These are phyloP conservation scores for Dryadomyces quercivorus DNA, from an alignment of 2,329 filamentous ascomycete genomes.

Conservation along the genomic window DNA sequence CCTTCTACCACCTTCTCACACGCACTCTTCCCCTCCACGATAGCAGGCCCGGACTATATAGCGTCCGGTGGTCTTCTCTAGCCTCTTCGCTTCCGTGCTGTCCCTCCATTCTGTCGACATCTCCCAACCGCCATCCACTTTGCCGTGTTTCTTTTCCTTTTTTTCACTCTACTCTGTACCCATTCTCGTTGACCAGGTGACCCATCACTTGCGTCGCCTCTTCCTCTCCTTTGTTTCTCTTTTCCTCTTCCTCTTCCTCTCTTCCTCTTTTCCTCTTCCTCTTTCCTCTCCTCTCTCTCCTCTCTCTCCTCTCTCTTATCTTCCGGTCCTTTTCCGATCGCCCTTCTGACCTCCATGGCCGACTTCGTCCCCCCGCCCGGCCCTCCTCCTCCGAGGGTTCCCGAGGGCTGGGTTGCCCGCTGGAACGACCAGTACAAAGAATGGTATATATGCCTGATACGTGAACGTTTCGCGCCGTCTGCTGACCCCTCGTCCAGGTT, in stretches of 20 bases:
- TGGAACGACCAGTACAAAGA: slow-evolving; percentile 84
- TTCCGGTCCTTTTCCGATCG: neutral
- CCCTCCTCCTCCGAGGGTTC: slow-evolving; percentile 47
- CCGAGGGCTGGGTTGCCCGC: slow-evolving; percentile 73
- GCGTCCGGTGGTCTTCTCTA: too few species aligned
- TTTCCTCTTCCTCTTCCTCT: neutral
- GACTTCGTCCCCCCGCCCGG: slow-evolving; percentile 41
- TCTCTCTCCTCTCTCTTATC: neutral
- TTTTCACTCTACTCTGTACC: neutral
- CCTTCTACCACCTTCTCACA: neutral
- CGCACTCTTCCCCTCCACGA: neutral
- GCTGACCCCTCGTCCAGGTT: slow-evolving; percentile 42
- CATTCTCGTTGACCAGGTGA: too few species aligned
- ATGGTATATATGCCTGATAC: slow-evolving; percentile 39
- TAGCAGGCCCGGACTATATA: neutral
- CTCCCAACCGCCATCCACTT: neutral
- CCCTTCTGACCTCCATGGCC: slow-evolving; percentile 23
- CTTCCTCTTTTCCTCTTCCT: neutral
- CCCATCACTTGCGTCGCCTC: too few species aligned
- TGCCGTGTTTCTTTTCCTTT: neutral
- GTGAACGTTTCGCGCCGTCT: neutral
- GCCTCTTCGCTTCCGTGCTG: too few species aligned
- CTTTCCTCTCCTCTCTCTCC: neutral
- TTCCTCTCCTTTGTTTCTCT: neutral
- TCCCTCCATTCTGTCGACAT: neutral